Evolutionary conservation across 768 basidiomycete genomes (phyloP).

Genomic region (Tulasnella sp.): DNA sequence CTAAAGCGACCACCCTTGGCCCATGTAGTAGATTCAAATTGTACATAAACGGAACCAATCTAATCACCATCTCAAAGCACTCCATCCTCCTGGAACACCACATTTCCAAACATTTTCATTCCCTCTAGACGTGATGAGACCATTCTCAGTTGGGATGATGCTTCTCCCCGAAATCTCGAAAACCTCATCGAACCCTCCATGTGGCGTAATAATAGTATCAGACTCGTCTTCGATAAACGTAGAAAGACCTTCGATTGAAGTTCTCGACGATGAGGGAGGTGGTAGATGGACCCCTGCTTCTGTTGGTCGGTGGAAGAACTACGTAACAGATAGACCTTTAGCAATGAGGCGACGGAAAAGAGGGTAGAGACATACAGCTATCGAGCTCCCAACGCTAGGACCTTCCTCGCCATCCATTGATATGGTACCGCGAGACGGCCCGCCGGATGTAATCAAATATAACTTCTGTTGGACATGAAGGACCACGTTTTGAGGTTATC

Average conservation of each 20-base stretch:
- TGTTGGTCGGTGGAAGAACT: neutral
- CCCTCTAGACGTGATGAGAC: neutral
- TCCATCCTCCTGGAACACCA: neutral
- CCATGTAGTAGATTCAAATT: no score
- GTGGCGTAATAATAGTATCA: neutral
- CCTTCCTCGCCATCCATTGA: slow-evolving; percentile 7
- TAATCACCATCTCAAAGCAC: neutral
- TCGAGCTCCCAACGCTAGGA: neutral
- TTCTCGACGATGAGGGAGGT: neutral
- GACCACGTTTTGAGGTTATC: no score
- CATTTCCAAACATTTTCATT: slow-evolving; percentile 5
- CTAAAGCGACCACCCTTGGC: no score
- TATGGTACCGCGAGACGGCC: slow-evolving; percentile 13
- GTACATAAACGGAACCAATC: no score
- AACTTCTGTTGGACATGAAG: no score
- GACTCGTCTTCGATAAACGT: neutral
- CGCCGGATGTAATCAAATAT: slow-evolving; percentile 11
- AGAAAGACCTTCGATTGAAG: neutral
- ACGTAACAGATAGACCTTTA: neutral
- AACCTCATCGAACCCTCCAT: neutral
- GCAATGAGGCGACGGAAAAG: neutral
- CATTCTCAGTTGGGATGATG: neutral
- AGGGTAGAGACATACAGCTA: neutral
- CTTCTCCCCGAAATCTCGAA: neutral
- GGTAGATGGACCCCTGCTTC: neutral